Conservation (phyloP, 352 stramenopile genomes). For the Pythium coloratum region DNA sequence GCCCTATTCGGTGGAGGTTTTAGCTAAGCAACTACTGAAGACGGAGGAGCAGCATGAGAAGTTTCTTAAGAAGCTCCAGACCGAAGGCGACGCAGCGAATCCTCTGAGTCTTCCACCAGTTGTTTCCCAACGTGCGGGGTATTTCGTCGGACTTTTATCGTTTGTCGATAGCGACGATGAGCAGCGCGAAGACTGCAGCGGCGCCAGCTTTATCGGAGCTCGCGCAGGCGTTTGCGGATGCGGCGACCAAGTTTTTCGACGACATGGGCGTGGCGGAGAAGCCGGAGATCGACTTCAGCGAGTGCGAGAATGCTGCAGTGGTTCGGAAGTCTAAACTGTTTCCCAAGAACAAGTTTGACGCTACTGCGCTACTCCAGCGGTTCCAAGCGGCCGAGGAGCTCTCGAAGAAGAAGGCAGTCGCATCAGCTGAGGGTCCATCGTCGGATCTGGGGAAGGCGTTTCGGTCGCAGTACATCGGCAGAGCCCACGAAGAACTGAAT, state of each 20-base stretch:
- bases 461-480: neutral
- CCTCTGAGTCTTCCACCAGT: too few species aligned
- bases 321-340: too few species aligned
- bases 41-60: too few species aligned
- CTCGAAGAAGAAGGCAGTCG: neutral
- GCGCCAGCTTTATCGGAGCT: neutral
- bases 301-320: neutral
- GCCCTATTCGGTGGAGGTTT: too few species aligned
- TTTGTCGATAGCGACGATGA: too few species aligned
- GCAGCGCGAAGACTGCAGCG: neutral
- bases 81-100: too few species aligned
- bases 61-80: too few species aligned
- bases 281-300: neutral
- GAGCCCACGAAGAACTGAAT: neutral
- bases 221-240: neutral
- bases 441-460: neutral
- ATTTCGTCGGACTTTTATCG: too few species aligned
- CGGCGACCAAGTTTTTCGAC: neutral
- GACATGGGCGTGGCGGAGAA: neutral
- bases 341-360: neutral
- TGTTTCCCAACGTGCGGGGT: too few species aligned
- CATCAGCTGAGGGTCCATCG: too few species aligned
- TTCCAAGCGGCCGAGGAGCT: neutral
- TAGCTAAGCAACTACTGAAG: too few species aligned
- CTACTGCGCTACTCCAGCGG: neutral